A percentile compares a stretch with the other conserved stretches of the same genome.
Evolutionary conservation across 495 filamentous ascomycete genomes (phyloP).

Genomic region (Aspergillus leporis): DNA sequence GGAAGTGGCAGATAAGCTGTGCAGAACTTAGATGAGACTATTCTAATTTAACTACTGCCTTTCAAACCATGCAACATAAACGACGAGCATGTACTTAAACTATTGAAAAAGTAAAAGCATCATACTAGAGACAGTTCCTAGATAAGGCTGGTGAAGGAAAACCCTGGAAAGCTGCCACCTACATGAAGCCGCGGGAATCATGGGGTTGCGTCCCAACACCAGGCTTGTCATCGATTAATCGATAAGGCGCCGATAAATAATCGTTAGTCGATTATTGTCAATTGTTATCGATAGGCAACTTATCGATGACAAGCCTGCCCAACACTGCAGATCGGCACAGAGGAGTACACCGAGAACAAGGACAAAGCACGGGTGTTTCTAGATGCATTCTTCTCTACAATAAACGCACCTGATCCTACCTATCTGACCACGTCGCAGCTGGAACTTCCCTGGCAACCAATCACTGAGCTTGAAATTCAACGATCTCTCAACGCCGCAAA

Average conservation of each 20-base stretch:
- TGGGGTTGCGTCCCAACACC: conserved; percentile 23
- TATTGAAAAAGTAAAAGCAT: conserved; percentile 20
- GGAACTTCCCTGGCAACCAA: conserved; percentile 24
- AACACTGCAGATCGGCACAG: conserved; percentile 9
- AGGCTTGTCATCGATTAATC: too few relatives aligned
- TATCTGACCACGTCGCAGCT: background rate
- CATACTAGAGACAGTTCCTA: conserved; percentile 25
- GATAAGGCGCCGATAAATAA: too few relatives aligned
- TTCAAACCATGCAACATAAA: too few relatives aligned
- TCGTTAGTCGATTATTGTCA: too few relatives aligned
- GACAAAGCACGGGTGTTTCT: conserved; percentile 27
- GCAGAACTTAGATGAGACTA: too few relatives aligned
- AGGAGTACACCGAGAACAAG: conserved; percentile 21
- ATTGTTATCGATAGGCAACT: too few relatives aligned
- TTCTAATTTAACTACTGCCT: too few relatives aligned
- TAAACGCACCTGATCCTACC: conserved; percentile 7
- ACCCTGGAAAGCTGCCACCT: conserved; percentile 27
- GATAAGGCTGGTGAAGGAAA: conserved; percentile 22
- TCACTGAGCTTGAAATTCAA: conserved; percentile 27
- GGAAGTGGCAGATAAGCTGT: too few relatives aligned
- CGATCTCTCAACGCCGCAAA: conserved; percentile 23
- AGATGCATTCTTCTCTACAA: conserved; percentile 26
- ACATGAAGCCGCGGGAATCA: conserved; percentile 25
- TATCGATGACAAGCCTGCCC: too few relatives aligned
- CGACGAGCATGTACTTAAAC: conserved; percentile 21